phyloP scores from a whole-genome alignment of 805 yeast genomes.

The Hanseniaspora clermontiae region DNA sequence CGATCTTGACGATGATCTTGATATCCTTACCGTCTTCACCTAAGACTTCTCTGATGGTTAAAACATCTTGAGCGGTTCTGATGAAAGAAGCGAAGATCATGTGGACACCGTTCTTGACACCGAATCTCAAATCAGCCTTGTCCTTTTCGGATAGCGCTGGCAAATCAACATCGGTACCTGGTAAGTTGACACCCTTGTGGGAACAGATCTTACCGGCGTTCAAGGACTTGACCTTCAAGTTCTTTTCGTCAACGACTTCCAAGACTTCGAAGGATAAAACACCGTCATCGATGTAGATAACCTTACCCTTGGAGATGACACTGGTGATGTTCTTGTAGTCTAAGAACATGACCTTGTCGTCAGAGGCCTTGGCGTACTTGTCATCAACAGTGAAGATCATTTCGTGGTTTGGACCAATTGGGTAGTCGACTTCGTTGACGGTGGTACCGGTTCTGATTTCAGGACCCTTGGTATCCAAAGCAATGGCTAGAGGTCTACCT shows the following conservation, averaged over 20 bases:
- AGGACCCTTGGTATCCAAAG: constrained; percentile 98
- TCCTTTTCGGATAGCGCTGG: constrained; percentile 98
- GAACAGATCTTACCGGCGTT: constrained; percentile 93
- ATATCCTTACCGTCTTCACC: constrained; percentile 95
- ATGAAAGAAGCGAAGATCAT: constrained; percentile 98
- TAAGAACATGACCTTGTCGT: constrained; percentile 71
- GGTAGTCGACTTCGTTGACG: constrained; percentile 60
- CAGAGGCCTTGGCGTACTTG: constrained; percentile 54
- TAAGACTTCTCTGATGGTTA: constrained; percentile 79
- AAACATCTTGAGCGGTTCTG: constrained; percentile 84
- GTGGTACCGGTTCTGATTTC: constrained; percentile 99
- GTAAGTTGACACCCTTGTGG: constrained; percentile 98
- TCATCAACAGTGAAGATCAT: constrained; percentile 91
- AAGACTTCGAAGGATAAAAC: constrained; percentile 87
- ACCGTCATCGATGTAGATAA: constrained; percentile 96
- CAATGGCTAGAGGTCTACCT: constrained; percentile 97
- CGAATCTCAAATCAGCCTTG: constrained; percentile 79
- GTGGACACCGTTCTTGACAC: constrained; percentile 95
- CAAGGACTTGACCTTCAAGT: constrained; percentile 75
- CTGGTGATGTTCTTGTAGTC: constrained; percentile 95
- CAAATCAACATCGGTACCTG: constrained; percentile 96
- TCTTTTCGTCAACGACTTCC: constrained; percentile 65
- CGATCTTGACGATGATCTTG: constrained; percentile 94
- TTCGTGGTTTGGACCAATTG: constrained; percentile 74
- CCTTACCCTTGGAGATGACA: constrained; percentile 76